Percentiles rank a stretch among this genome's conserved stretches.
These are phyloP conservation scores for Geranium brycei DNA, from an alignment of 345 rosid species.

Conservation along the genomic window DNA sequence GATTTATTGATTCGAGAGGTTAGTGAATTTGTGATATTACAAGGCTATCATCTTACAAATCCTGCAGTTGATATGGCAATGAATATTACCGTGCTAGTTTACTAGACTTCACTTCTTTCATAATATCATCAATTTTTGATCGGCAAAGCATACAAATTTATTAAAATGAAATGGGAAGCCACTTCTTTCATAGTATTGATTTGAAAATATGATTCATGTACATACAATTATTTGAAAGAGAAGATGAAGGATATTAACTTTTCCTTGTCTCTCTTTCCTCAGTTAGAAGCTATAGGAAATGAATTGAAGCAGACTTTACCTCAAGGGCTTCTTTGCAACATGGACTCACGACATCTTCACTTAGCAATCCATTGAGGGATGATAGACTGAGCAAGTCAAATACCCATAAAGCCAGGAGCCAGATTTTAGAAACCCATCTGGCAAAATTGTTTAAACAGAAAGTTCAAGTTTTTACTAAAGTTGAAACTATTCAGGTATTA, in stretches of 20 bases:
- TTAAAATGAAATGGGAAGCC: no score
- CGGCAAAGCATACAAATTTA: no score
- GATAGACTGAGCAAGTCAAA: slow-evolving; percentile 58
- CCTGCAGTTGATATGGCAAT: neutral
- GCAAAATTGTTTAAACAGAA: slow-evolving; percentile 97
- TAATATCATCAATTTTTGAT: no score
- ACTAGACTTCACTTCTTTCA: neutral
- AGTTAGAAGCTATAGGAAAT: slow-evolving; percentile 58
- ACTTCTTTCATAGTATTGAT: no score
- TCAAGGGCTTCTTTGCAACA: slow-evolving; percentile 58
- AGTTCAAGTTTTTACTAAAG: slow-evolving; percentile 90
- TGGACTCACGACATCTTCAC: slow-evolving; percentile 79
- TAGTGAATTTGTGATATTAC: slow-evolving; percentile 7
- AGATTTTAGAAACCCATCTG: slow-evolving; percentile 93
- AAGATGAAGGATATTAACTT: neutral
- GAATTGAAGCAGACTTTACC: slow-evolving; percentile 88
- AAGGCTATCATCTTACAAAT: neutral
- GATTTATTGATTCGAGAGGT: slow-evolving; percentile 95
- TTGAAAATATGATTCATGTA: no score
- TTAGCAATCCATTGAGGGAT: slow-evolving; percentile 69
- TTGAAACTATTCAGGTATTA: slow-evolving; percentile 79
- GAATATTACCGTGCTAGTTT: neutral
- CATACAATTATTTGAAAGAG: neutral
- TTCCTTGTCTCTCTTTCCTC: slow-evolving; percentile 3
- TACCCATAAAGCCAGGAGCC: slow-evolving; percentile 81